Evolutionary conservation across 164 flowering plant species (phyloP), one percentile per base, ranked within the genome.

Genomic region (Stephania cephalantha): DNA sequence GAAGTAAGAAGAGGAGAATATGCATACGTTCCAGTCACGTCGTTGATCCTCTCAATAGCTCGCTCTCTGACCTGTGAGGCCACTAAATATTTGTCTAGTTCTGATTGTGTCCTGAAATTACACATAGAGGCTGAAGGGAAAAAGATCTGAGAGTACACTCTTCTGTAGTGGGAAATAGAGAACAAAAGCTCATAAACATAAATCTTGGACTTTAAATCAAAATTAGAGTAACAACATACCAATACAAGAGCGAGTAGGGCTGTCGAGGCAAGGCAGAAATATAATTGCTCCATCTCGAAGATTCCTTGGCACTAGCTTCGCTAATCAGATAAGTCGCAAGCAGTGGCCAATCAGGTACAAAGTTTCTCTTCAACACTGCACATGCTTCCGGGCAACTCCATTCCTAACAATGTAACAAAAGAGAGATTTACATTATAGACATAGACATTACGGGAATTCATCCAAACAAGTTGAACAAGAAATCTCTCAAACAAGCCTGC

Each of bases 281-380:
- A 81, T 93, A 95, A 74, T 86, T 91, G 73, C 79, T 84, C 99
- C 99, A 95, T 85, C 90, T 86, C 58, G 99, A 95, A 64, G 94
- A 86, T 20, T 82, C 72, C 85, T 76, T 78, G 58, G 84, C 71
- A 82, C 91, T 88, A 52, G 99, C 98, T 88, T 95, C 99, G 75
- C 98, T 90, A 45, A 95, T 93, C 73, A 95, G 84, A 79, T 93
- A 91, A 45, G 96, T 93, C 9, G 99, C 98, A 75, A 95, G 86
- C 65, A 95, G 76, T 20, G 99, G 99, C 99, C 98, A 95, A 81
- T 95, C 97, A 30, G 98, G 99, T 10, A 95, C 98, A 72, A 80
- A 83, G 71, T 85, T 85, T 71, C 75, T 82, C 76, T 85, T 91
- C 31, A 95, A 79, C 63, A 93, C 90, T 74, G 86, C 79, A 71